These are phyloP conservation scores for Umbelopsis ramanniana DNA, from an alignment of 192 early-diverging fungal species.

Conservation along the genomic window DNA sequence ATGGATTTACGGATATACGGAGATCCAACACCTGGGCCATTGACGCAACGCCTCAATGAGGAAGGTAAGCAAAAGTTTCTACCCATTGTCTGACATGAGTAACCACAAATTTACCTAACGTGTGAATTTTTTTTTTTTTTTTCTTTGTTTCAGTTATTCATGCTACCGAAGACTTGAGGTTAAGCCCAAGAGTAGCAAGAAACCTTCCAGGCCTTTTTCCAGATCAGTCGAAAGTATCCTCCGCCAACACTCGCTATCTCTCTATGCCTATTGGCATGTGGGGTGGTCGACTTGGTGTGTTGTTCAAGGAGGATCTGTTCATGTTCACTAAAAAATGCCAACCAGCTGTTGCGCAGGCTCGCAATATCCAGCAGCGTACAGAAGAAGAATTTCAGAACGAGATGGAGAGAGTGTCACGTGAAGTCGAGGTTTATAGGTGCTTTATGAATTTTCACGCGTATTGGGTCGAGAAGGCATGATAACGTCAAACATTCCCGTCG, in stretches of 20 bases:
- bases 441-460: slow-evolving; percentile 20
- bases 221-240: neutral
- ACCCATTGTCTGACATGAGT: too few relatives aligned
- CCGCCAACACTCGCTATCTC: slow-evolving; percentile 16
- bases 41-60: slow-evolving; percentile 27
- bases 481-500: neutral
- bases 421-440: slow-evolving; percentile 6
- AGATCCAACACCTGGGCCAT: slow-evolving; percentile 27
- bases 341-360: slow-evolving; percentile 21
- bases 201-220: slow-evolving; percentile 27
- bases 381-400: neutral
- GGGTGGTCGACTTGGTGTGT: slow-evolving; percentile 41
- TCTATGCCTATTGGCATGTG: slow-evolving; percentile 42
- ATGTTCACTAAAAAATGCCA: slow-evolving; percentile 28
- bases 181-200: slow-evolving; percentile 26
- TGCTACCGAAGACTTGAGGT: slow-evolving; percentile 18
- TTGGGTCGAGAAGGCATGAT: slow-evolving; percentile 15
- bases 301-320: slow-evolving; percentile 33
- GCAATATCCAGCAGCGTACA: neutral
- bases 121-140: slow-evolving; percentile 10
- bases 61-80: slow-evolving; percentile 25
- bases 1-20: slow-evolving; percentile 32
- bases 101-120: neutral
- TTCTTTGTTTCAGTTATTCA: slow-evolving; percentile 22
- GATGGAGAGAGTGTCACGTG: slow-evolving; percentile 9